phyloP scores from a whole-genome alignment of 2,329 filamentous ascomycete species.

The Ophiostoma sp. region DNA sequence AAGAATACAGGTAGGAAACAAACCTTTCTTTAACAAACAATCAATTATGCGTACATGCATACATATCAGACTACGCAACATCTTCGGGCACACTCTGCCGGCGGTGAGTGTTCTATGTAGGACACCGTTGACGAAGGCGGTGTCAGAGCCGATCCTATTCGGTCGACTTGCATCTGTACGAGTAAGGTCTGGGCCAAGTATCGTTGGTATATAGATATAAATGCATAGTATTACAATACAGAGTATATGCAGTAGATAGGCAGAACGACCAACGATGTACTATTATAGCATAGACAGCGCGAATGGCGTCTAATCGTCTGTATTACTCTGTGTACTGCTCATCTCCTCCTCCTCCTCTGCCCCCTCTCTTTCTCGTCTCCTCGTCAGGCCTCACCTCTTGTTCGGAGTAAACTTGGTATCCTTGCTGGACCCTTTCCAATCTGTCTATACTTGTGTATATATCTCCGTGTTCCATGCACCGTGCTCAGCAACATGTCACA shows the following conservation, averaged over 20 bases:
- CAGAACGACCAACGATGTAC: neutral
- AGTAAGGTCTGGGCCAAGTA: neutral
- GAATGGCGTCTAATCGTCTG: neutral
- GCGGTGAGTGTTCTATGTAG: slow-evolving; percentile 8
- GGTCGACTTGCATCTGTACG: slow-evolving; percentile 8
- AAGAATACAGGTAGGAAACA: neutral
- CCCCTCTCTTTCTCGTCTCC: neutral
- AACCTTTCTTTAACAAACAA: neutral
- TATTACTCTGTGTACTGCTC: neutral
- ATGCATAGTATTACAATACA: no score
- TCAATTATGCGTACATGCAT: no score
- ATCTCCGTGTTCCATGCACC: slow-evolving; percentile 16
- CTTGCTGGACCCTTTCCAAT: neutral
- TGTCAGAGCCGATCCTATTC: neutral
- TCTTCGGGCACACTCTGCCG: neutral
- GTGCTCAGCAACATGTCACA: slow-evolving; percentile 10
- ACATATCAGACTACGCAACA: neutral
- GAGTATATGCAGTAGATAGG: neutral
- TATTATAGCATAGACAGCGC: neutral
- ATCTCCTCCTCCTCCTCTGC: neutral
- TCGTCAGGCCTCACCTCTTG: slow-evolving; percentile 2
- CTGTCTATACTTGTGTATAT: neutral
- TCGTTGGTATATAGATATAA: neutral
- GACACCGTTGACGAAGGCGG: neutral
- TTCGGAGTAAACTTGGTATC: slow-evolving; percentile 11